Base-by-base conservation (phyloP, 78 protist species). In the Dictyostelium firmibasis region DNA sequence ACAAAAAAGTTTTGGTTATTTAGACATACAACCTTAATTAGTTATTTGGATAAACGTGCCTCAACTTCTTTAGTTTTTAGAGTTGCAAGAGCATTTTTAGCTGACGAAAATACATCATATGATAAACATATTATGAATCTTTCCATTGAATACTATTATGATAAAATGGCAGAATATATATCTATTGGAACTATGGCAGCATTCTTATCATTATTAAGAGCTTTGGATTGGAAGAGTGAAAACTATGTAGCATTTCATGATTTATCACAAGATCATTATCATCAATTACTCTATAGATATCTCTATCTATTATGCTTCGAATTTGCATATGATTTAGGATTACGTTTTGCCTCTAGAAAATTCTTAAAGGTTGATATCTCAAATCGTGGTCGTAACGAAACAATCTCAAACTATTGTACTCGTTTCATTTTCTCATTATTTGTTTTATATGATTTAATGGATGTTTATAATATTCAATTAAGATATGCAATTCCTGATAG, bases 81-180 rank as follows among this genome's bases (percentile, higher is more conserved):
- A 77, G 16, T 41, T 36, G 33, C 82, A 10, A 35, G 93, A 44
- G 35, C 18, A 0, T 27, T 72, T 13, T 38, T 88, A 23, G 93
- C 67, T 2, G 93, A 88, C 11, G 62, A 53, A 20, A 88, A 88
- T 67, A 84, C 93, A 79, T 88, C 93, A 25, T 88, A 88, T 33
- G 93, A 88, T 33, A 82, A 60, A 44, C 93, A 88, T 62, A 77
- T 88, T 13, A 69, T 82, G 62, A 33, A 75, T 41, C 69, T 88
- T 13, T 88, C 93, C 1, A 72, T 88, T 8, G 93, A 88, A 41
- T 88, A 88, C 35, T 88, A 88, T 83, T 88, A 88, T 41, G 93
- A 88, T 62, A 88, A 88, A 85, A 88, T 88, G 85, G 93, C 93
- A 2, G 93, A 88, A 62, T 88, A 88, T 41, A 62, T 79, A 14